Evolutionary conservation across 1,284 basidiomycete species (phyloP).

Genomic region (Chondrostereum purpureum): DNA sequence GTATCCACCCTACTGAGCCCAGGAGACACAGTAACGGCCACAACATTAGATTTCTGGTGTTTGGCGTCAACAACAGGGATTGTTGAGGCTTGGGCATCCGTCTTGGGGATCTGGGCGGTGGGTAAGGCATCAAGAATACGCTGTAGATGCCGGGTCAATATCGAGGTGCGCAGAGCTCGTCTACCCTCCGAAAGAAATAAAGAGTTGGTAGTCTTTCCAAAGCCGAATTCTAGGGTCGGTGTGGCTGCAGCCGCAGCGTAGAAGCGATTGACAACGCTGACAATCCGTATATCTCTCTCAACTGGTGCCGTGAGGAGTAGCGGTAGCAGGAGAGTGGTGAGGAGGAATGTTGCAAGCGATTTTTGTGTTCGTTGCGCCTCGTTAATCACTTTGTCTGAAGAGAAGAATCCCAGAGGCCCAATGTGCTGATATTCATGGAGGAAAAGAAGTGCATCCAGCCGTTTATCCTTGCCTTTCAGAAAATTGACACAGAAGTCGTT

Average conservation of each 20-base stretch:
- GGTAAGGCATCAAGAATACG: constrained; percentile 74
- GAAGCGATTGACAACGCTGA: constrained; percentile 78
- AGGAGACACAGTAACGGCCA: constrained; percentile 64
- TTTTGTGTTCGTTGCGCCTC: constrained; percentile 35
- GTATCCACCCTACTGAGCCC: constrained; percentile 67
- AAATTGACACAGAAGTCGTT: constrained; percentile 62
- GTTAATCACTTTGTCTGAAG: constrained; percentile 18
- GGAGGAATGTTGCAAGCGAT: constrained; percentile 69
- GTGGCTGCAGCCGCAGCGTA: constrained; percentile 67
- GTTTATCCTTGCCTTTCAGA: constrained; percentile 53
- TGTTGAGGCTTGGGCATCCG: constrained; percentile 32
- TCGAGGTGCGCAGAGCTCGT: constrained; percentile 54
- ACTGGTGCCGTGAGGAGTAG: constrained; percentile 70
- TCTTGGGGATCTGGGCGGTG: constrained; percentile 47
- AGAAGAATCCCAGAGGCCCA: constrained; percentile 38
- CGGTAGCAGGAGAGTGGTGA: constrained; percentile 73
- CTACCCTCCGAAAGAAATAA: constrained; percentile 55
- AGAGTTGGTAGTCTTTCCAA: constrained; percentile 20
- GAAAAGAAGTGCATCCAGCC: constrained; percentile 67
- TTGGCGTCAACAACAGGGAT: constrained; percentile 43
- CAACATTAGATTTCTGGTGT: constrained; percentile 61
- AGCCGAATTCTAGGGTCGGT: constrained; percentile 25
- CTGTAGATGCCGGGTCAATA: constrained; percentile 69
- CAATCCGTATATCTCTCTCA: constrained; percentile 78
- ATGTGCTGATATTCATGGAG: constrained; percentile 67